Conservation (phyloP, 768 basidiomycete species). For the Chalciporus sphaerocephalus region DNA sequence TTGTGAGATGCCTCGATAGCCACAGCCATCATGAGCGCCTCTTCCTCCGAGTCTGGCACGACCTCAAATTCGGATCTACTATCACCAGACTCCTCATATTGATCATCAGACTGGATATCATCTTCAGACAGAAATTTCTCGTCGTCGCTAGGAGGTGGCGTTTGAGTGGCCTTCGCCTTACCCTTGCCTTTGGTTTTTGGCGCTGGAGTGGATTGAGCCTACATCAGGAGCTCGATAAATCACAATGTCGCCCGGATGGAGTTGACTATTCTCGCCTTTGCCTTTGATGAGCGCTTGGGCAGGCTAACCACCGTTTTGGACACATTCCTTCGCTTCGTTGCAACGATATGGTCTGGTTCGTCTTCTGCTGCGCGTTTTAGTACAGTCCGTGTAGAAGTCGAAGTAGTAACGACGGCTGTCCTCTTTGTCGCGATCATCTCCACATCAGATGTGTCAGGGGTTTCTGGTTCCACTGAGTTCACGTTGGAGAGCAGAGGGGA, state of each 20-base stretch:
- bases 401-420: background rate
- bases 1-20: conserved; percentile 55
- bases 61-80: conserved; percentile 57
- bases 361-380: conserved; percentile 36
- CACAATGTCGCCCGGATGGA: conserved; percentile 1
- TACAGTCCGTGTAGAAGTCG: conserved; percentile 9
- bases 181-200: conserved; percentile 24
- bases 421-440: conserved; percentile 12
- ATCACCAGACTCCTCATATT: conserved; percentile 47
- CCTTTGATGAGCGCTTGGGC: conserved; percentile 8
- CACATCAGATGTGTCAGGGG: conserved; percentile 50
- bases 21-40: conserved; percentile 47
- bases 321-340: conserved; percentile 34
- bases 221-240: conserved; percentile 16
- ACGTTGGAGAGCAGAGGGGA: conserved; percentile 51
- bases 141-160: conserved; percentile 26
- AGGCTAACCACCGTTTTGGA: conserved; percentile 21
- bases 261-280: conserved; percentile 23
- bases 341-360: conserved; percentile 22
- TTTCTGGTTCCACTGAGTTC: conserved; percentile 44
- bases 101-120: conserved; percentile 39
- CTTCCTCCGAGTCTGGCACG: conserved; percentile 35
- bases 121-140: conserved; percentile 33
- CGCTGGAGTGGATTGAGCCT: conserved; percentile 3
- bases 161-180: conserved; percentile 22